Evolutionary conservation across 176 grass and related monocot genomes (phyloP), one percentile per base, ranked within the genome.

Genomic region (Otatea glauca): DNA sequence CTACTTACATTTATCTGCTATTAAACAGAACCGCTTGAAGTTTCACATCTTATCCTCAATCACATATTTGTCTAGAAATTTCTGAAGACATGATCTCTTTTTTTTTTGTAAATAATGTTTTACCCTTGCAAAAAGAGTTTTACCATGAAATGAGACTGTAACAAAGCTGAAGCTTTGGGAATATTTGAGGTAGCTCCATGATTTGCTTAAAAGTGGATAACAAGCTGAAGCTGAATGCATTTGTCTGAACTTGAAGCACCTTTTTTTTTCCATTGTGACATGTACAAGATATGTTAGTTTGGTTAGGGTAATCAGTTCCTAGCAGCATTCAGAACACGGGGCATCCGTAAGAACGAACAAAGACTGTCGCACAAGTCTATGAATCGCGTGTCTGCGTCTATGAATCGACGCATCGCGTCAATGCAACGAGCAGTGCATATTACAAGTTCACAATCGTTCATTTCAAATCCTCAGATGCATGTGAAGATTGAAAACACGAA

Each of bases 91-190:
- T 29, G 45, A 51, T 37, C 17, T 16, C 38, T 25, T 29, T 29
- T 29, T 29, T 2, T 18, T 50, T 61, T 83, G 84, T 90, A 90
- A 62, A 90, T 77, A 74, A 68, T 16, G 43, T 58, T 69, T 69
- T 78, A 77, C 53, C 71, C 9, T 38, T 1, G 5, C n/a, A 44
- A 54, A 32, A n/a, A 23, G 34, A 23, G 51, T 59, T 42, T 42
- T 16, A 41, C 35, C 20, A 54, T 77, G 74, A 77, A 44, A 70
- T 70, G 56, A 29, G 16, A 42, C 7, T 82, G 67, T 78, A 80
- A 81, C 49, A 64, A 79, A 62, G 9, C 71, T 53, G 9, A 73
- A 65, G 45, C 29, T 11, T 7, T 81, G 17, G 24, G 13, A 85
- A 78, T 8, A 78, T 29, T 78, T 45, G 8, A 63, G n/a, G 4